These are phyloP conservation scores for Puccinellia tenuiflora DNA, from an alignment of 176 grass and related monocot genomes.

Conservation along the genomic window DNA sequence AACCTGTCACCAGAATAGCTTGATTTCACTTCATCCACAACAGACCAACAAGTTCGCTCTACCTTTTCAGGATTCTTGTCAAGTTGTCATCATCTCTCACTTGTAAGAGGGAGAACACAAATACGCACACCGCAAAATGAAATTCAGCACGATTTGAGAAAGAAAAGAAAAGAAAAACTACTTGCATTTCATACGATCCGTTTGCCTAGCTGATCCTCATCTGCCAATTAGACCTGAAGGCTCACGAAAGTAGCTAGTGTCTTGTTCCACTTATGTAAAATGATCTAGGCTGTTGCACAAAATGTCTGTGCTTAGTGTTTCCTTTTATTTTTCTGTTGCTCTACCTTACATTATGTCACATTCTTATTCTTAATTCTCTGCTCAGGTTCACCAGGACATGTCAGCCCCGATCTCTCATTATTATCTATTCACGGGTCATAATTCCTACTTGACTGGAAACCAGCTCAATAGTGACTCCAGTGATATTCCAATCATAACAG, in stretches of 20 bases:
- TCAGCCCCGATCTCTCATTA: conserved; percentile 74
- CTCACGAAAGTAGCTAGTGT: neutral
- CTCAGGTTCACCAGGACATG: conserved; percentile 94
- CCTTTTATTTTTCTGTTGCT: neutral
- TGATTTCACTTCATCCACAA: neutral
- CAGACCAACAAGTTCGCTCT: neutral
- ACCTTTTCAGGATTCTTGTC: no score
- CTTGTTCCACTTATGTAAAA: neutral
- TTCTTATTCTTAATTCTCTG: conserved; percentile 1
- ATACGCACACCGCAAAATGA: neutral
- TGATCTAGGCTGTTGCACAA: neutral
- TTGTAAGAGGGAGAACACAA: neutral
- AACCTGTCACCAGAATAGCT: neutral
- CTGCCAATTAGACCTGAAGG: neutral
- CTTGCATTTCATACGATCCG: neutral
- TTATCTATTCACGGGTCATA: conserved; percentile 83
- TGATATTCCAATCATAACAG: conserved; percentile 72
- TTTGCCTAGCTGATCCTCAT: no score
- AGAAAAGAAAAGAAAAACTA: no score
- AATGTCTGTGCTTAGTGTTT: neutral
- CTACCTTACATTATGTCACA: neutral
- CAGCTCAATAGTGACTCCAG: conserved; percentile 93
- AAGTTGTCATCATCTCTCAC: neutral
- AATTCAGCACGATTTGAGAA: neutral
- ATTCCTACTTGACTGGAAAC: conserved; percentile 93